Evolutionary conservation across 2,329 filamentous ascomycete genomes (phyloP).

Genomic region (Bisporella sp.): DNA sequence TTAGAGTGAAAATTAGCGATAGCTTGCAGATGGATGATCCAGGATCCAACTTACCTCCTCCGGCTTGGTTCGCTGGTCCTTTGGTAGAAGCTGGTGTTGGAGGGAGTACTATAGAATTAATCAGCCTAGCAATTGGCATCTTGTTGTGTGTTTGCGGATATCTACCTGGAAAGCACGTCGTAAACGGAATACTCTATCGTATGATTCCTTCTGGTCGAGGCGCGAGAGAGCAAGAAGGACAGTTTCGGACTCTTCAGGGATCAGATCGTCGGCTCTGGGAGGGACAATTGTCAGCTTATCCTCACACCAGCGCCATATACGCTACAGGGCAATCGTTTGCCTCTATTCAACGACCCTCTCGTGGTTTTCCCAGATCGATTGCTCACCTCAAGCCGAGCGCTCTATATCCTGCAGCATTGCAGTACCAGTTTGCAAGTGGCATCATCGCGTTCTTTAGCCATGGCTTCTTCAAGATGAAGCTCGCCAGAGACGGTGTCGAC

Average conservation of each 20-base stretch:
- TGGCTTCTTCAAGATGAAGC: slow-evolving; percentile 74
- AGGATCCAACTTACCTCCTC: slow-evolving; percentile 46
- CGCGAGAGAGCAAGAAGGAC: slow-evolving; percentile 87
- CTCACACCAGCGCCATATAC: too few relatives aligned
- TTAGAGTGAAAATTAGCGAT: slow-evolving; percentile 28
- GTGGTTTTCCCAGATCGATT: too few relatives aligned
- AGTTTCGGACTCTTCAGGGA: slow-evolving; percentile 83
- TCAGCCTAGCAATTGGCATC: background rate
- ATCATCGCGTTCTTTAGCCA: slow-evolving; percentile 75
- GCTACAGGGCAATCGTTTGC: too few relatives aligned
- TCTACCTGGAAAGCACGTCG: slow-evolving; percentile 85
- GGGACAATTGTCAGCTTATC: slow-evolving; percentile 9
- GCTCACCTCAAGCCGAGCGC: slow-evolving; percentile 82
- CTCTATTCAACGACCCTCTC: too few relatives aligned
- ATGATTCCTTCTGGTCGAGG: slow-evolving; percentile 81
- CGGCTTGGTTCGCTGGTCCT: slow-evolving; percentile 59
- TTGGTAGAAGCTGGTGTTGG: slow-evolving; percentile 58
- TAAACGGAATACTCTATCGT: slow-evolving; percentile 96
- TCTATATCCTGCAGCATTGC: slow-evolving; percentile 83
- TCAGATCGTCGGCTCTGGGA: slow-evolving; percentile 82
- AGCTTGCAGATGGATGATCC: background rate
- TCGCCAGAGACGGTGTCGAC: slow-evolving; percentile 52
- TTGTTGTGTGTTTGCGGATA: slow-evolving; percentile 1
- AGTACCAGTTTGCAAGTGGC: slow-evolving; percentile 85
- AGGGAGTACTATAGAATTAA: slow-evolving; percentile 39